Conservation (phyloP, 306 rosid genomes). For the Trichosanthes cucumerina region DNA sequence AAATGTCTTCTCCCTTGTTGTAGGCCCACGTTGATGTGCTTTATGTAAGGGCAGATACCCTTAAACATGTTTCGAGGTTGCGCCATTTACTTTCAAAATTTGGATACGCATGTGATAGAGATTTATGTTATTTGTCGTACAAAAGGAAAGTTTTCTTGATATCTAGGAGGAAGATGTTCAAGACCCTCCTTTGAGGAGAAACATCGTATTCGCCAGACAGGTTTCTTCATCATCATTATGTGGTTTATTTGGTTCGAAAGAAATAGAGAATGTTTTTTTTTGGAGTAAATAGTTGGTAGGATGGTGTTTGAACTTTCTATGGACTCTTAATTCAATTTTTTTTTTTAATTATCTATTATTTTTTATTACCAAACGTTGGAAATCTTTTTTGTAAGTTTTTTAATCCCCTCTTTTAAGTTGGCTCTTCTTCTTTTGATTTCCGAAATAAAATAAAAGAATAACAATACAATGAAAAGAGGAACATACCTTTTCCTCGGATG, state of each 20-base stretch:
- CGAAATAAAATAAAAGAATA: background rate
- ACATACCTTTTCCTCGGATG: slow-evolving; percentile 45
- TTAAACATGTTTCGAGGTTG: background rate
- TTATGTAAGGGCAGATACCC: background rate
- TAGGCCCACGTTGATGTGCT: background rate
- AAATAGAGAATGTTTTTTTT: background rate
- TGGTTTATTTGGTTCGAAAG: background rate
- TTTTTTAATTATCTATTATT: background rate
- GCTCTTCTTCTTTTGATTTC: background rate
- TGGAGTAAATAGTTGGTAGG: background rate
- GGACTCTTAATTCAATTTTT: background rate
- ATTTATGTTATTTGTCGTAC: background rate
- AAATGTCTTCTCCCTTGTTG: background rate
- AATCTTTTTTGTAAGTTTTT: background rate
- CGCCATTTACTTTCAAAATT: background rate
- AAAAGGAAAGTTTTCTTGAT: background rate
- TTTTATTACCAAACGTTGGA: background rate
- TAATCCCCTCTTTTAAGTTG: background rate
- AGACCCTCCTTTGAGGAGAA: background rate
- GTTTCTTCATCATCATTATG: background rate
- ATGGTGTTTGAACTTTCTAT: background rate
- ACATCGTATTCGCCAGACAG: background rate
- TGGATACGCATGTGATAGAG: background rate
- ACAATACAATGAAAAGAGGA: background rate
- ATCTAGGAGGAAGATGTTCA: background rate